phyloP scores from a whole-genome alignment of 305 asterid genomes.

The Fraxinus floribunda region DNA sequence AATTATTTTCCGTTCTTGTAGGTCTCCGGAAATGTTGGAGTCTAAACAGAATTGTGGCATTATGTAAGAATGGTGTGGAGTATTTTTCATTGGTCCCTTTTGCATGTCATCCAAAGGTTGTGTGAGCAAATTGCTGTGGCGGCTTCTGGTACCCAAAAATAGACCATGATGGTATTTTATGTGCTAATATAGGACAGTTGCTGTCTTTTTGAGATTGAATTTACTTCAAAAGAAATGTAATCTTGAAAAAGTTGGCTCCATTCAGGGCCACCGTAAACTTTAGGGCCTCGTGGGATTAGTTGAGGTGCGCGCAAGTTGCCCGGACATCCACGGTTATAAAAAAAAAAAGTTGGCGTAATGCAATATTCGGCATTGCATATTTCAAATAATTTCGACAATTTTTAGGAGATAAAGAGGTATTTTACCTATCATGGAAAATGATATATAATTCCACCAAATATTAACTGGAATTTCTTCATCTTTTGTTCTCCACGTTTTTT shows the following conservation, averaged over 20 bases:
- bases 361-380: not conserved
- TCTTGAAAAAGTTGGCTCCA: not conserved
- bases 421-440: not conserved
- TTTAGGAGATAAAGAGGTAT: not conserved
- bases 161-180: not conserved
- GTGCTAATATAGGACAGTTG: not conserved
- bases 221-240: not conserved
- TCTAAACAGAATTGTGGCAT: slow-evolving; percentile 70
- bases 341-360: not conserved
- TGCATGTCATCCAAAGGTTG: not conserved
- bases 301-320: too few species aligned
- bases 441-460: not conserved
- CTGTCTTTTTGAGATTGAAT: not conserved
- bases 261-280: too few species aligned
- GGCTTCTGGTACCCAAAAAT: not conserved
- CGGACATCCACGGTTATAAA: too few species aligned
- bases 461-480: not conserved
- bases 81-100: not conserved
- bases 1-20: slow-evolving; percentile 36
- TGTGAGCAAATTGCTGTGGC: not conserved
- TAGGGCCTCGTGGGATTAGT: too few species aligned
- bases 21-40: slow-evolving; percentile 81
- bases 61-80: slow-evolving; percentile 46
- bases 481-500: not conserved
- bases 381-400: not conserved